phyloP scores from a whole-genome alignment of 2,329 filamentous ascomycete genomes.

The Diplodia intermedia region DNA sequence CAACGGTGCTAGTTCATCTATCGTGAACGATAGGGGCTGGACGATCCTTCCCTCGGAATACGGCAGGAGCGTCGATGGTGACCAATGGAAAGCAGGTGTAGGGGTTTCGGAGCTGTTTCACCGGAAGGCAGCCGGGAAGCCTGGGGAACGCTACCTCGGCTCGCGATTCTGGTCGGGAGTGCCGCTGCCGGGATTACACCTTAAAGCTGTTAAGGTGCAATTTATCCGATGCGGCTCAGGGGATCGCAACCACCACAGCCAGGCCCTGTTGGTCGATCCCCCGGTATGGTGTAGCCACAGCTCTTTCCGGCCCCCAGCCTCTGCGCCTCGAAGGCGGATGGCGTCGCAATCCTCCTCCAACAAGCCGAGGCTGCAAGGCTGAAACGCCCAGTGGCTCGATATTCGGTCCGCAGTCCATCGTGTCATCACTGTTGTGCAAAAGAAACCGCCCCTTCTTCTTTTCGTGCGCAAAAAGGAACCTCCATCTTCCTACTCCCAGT shows the following conservation, averaged over 20 bases:
- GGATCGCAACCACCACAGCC: neutral
- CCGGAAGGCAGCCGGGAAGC: slow-evolving; percentile 16
- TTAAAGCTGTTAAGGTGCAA: slow-evolving; percentile 28
- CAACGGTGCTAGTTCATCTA: slow-evolving; percentile 26
- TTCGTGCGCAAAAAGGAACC: neutral
- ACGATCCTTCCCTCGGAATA: neutral
- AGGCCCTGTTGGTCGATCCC: slow-evolving; percentile 14
- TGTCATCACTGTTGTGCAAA: slow-evolving; percentile 9
- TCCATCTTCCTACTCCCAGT: neutral
- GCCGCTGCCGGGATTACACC: slow-evolving; percentile 24
- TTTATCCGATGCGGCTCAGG: slow-evolving; percentile 16
- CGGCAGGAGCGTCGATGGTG: slow-evolving; percentile 26
- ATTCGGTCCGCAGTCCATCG: slow-evolving; percentile 11
- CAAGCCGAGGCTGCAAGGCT: slow-evolving; percentile 26
- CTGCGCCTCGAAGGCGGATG: slow-evolving; percentile 9
- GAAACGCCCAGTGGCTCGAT: slow-evolving; percentile 21
- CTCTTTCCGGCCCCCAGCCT: slow-evolving; percentile 16
- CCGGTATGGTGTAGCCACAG: slow-evolving; percentile 6
- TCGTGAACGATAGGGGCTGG: slow-evolving; percentile 8
- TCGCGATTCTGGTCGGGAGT: slow-evolving; percentile 25
- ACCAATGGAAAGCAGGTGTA: slow-evolving; percentile 2
- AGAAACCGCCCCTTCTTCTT: neutral
- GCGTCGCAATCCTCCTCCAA: slow-evolving; percentile 17
- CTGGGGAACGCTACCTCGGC: slow-evolving; percentile 20
- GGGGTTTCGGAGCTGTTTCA: slow-evolving; percentile 29